Conservation (phyloP, 2,329 filamentous ascomycete genomes). For the Emmonsia crescens region DNA sequence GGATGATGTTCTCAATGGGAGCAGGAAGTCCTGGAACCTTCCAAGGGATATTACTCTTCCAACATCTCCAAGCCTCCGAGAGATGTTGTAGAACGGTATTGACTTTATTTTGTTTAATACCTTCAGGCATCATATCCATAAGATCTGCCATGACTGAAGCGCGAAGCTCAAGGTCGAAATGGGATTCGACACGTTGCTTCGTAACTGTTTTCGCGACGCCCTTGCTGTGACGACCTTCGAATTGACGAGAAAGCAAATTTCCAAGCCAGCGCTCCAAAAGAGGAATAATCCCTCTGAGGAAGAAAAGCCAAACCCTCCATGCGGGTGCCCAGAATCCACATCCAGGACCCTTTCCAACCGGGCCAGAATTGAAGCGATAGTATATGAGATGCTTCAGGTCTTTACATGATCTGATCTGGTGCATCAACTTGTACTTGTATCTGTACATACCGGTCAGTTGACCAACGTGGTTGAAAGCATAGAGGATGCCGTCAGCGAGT, state of each 20-base stretch:
- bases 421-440: slow-evolving; percentile 99
- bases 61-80: slow-evolving; percentile 97
- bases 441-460: slow-evolving; percentile 99
- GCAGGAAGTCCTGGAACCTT: slow-evolving; percentile 95
- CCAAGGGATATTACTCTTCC: slow-evolving; percentile 99
- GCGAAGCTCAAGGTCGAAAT: slow-evolving; percentile 93
- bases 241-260: slow-evolving; percentile 91
- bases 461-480: slow-evolving; percentile 97
- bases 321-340: slow-evolving; percentile 99
- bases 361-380: slow-evolving; percentile 94
- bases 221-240: slow-evolving; percentile 96
- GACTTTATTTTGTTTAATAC: slow-evolving; percentile 98
- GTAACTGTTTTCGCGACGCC: slow-evolving; percentile 98
- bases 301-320: slow-evolving; percentile 98
- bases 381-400: slow-evolving; percentile 98
- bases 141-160: slow-evolving; percentile 98
- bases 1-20: slow-evolving; percentile 96
- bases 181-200: slow-evolving; percentile 96
- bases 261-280: slow-evolving; percentile 94
- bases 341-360: slow-evolving; percentile 92
- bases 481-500: slow-evolving; percentile 95
- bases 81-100: slow-evolving; percentile 95
- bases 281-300: slow-evolving; percentile 97
- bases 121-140: slow-evolving; percentile 99
- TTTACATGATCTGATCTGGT: slow-evolving; percentile 98